Base-by-base conservation (phyloP, 345 rosid species). In the Brassica carinata region DNA sequence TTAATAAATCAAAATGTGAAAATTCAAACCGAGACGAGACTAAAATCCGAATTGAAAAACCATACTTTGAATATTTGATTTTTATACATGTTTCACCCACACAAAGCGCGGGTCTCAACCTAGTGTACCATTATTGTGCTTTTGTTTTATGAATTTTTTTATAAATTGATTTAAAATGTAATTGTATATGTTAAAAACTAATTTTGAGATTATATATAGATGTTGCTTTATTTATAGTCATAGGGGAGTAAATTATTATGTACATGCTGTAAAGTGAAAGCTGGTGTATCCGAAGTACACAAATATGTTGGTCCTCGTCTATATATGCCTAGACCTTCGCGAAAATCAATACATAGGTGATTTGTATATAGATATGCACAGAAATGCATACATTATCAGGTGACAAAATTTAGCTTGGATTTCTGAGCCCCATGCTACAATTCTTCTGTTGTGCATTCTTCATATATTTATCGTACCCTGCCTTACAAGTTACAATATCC, bases 261-360 rank as follows among this genome's bases (percentile, higher is more conserved):
- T 67, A 67, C 36, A 69, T 63, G 48, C 18, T 64, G 29, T 34
- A 75, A 80, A 80, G 83, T 34, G 64, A 69, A 80, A 75, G 76
- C 67, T 74, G 72, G 4, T 43, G 19, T 43, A 43, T 68, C 17
- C 65, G 3, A 63, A 63, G 81, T 78, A 72, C 51, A 74, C n/a
- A 74, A 69, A 64, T 80, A 75, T 70, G 67, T 19, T 64, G 80
- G 79, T 80, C 76, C 76, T 75, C 79, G 72, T 80, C 76, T 75
- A 69, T 64, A 75, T 13, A 55, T 45, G 72, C 68, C 75, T 75
- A 63, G 67, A 38, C 67, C 76, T 80, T 75, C 76, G 26, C 29
- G 40, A 29, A 34, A 74, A 74, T 58, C 70, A 48, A 68, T 31
- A 62, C 64, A 73, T 34, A 61, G 48, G 61, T 67, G 62, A 43